phyloP scores from a whole-genome alignment of 2,329 filamentous ascomycete genomes.

The Fusarium musae region DNA sequence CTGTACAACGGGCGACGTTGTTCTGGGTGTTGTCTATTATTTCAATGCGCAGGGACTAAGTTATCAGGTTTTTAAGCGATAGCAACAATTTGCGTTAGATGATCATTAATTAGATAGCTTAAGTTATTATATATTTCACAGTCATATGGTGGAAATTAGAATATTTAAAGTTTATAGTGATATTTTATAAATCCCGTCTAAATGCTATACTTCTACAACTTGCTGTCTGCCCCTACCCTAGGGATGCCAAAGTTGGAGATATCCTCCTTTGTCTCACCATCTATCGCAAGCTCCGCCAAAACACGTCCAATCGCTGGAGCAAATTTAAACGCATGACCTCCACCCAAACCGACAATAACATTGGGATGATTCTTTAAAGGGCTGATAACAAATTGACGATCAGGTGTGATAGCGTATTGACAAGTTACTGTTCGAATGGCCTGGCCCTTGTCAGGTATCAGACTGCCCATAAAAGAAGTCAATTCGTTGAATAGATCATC shows the following conservation, averaged over 20 bases:
- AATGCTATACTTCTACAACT: neutral
- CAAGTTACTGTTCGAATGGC: constrained; percentile 41
- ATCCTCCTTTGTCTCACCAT: constrained; percentile 29
- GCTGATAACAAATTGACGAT: constrained; percentile 40
- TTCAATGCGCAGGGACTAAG: too few species aligned
- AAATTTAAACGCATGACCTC: constrained; percentile 42
- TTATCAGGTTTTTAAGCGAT: too few species aligned
- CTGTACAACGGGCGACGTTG: rapidly evolving
- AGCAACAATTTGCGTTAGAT: too few species aligned
- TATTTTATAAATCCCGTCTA: neutral
- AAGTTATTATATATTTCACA: too few species aligned
- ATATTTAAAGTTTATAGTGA: rapidly evolving
- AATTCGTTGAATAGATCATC: constrained; percentile 6
- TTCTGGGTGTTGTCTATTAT: too few species aligned
- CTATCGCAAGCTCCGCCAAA: constrained; percentile 41
- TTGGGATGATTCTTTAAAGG: constrained; percentile 24
- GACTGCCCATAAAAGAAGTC: constrained; percentile 4
- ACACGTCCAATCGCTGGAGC: constrained; percentile 42
- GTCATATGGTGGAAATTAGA: neutral
- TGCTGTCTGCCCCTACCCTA: neutral
- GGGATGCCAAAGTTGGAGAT: constrained; percentile 21
- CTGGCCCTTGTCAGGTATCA: constrained; percentile 19
- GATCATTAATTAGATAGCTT: rapidly evolving
- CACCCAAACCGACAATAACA: constrained; percentile 36
- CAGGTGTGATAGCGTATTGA: constrained; percentile 42